Conservation (phyloP, 2,329 filamentous ascomycete species). For the Cordyceps tenuipes region DNA sequence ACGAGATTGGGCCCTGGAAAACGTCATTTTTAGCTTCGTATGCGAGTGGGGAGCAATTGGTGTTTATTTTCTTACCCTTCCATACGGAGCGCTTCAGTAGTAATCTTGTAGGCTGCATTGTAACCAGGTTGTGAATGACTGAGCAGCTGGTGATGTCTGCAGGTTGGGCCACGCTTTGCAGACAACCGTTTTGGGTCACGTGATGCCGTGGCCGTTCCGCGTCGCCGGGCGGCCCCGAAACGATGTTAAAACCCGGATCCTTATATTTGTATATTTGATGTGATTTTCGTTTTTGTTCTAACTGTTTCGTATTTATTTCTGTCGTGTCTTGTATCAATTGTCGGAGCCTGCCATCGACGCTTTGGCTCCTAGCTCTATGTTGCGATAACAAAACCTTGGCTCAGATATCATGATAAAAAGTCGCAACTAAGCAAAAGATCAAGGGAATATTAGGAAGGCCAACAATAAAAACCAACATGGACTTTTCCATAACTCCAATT, state of each 20-base stretch:
- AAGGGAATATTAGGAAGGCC: not conserved
- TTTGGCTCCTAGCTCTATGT: too few relatives aligned
- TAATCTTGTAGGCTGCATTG: constrained; percentile 61
- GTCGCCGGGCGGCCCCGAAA: not conserved
- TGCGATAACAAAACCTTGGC: too few relatives aligned
- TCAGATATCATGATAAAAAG: too few relatives aligned
- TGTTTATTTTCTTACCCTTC: constrained; percentile 56
- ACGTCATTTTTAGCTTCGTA: not conserved
- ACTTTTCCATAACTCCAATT: not conserved
- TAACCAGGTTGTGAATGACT: constrained; percentile 16
- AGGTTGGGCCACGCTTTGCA: not conserved
- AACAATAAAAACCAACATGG: not conserved
- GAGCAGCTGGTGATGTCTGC: not conserved
- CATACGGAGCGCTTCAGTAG: constrained; percentile 72
- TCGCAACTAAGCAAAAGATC: too few relatives aligned
- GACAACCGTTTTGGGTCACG: not conserved
- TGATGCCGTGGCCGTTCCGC: not conserved
- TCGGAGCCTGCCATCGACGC: too few relatives aligned
- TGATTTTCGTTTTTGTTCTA: not conserved
- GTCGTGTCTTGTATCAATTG: too few relatives aligned
- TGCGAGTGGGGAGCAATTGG: not conserved
- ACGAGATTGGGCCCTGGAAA: constrained; percentile 42
- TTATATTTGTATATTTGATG: not conserved
- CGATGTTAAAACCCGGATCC: not conserved
- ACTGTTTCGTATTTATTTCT: not conserved